Evolutionary conservation across 371 early-diverging fungal species (phyloP), one percentile per base, ranked within the genome.

Genomic region (Mucor racemosus): DNA sequence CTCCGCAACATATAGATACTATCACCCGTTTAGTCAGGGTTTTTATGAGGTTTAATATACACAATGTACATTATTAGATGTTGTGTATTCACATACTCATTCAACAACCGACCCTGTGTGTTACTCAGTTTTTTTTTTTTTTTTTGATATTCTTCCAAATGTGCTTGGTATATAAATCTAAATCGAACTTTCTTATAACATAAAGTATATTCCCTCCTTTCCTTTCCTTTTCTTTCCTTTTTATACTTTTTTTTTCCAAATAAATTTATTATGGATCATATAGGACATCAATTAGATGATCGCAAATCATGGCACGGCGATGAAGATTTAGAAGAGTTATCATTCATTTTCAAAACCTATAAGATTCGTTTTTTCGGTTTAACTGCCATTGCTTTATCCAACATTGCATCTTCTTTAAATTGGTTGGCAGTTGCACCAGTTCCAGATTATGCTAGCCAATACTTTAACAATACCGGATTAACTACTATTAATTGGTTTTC

Each of bases 291-390:
- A 50, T 10, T 48, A 15, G 64, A 69, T 40, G 57, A 69, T 34
- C 26, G 13, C 17, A 56, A 65, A 40, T 34, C 60, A 9, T 65
- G 65, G 66, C 46, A 66, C n/a, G 60, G 57, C 8, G 67, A 46
- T 19, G 66, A 66, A 38, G 67, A 71, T 41, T 31, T 67, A 4
- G 72, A 66, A 50, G 64, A 63, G 9, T 44, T 64, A 7, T 64
- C 67, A 13, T 50, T 64, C n/a, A 60, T 54, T 4, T 78, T 71
- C 58, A 72, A 73, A 26, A 67, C 75, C 21, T 83, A 83, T 42
- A 79, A 71, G 33, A 76, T 80, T 19, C 77, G 84, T 15, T 83
- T 76, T 64, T 83, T 67, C 55, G 84, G 84, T 15, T 65, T 83
- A 1, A 34, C 69, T 1, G 55, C 80, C 17, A 71, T 83, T 55